Base-by-base conservation (phyloP, 495 filamentous ascomycete species). In the Penicillium waksmanii region DNA sequence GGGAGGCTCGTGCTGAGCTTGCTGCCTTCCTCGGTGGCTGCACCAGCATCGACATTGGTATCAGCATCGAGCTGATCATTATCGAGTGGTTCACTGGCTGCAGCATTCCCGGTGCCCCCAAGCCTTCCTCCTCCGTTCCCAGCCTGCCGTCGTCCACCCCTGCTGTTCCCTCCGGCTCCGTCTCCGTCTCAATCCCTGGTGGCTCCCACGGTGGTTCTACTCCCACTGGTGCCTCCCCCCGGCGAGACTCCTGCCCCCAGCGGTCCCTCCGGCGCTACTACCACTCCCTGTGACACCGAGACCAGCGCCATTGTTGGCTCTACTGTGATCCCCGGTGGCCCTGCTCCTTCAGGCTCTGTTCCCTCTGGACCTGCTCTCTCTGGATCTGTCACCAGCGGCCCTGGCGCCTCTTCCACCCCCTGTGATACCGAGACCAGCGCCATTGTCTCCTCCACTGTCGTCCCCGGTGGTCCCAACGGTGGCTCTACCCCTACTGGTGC, bases 81-180 rank as follows among this genome's bases (percentile, higher is more conserved):
- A 68, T 72, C 43, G 61, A 73, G 58, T 79, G 75, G 77, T 66
- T 77, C 62, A 75, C 69, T 48, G 77, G 77, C 57, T 73, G 72
- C 68, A 67, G 65, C 63, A 62, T 71, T 47, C 61, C 69, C 18
- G 67, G 73, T 52, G 56, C 66, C 31, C 60, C 53, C 42, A 49
- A 58, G 51, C 57, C 64, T 21, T 55, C 68, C 23, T 49, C 58
- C 62, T 53, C 56, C 53, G 63, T 68, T 19, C 61, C 66, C 55
- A 66, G 64, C 62, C 56, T 65, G 43, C 48, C 58, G 51, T 57
- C 62, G 33, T 40, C 55, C 55, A 47, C 52, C 47, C 25, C 36
- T 49, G 17, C 19, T 31, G 51, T 31, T 21, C 48, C 56, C 34
- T 51, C 57, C 36, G 63, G 61, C 42, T 19, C 62, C 47, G 57